Percentiles rank a stretch among this genome's conserved stretches.
Evolutionary conservation across 352 stramenopile species (phyloP).

Genomic region (Globisporangium paddicum): DNA sequence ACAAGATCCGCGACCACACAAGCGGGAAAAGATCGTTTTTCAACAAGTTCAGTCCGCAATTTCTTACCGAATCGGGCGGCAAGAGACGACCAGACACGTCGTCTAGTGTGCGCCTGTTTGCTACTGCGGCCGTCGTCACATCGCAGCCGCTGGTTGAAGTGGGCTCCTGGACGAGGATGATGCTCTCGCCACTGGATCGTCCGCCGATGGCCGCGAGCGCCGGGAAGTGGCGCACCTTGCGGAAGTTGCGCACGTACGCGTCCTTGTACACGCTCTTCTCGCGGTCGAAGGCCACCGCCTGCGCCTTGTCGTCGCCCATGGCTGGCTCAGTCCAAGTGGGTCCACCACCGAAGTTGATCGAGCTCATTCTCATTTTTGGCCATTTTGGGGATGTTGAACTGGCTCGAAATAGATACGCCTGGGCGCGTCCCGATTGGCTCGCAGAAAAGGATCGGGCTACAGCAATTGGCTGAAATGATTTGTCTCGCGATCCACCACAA

Average conservation of each 20-base stretch:
- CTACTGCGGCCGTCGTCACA: background rate
- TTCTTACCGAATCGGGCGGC: constrained; percentile 37
- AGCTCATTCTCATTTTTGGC: background rate
- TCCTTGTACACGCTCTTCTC: constrained; percentile 79
- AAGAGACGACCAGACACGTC: constrained; percentile 49
- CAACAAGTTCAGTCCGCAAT: background rate
- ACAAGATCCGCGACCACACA: background rate
- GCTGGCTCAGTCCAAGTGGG: background rate
- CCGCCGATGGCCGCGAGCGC: constrained; percentile 51
- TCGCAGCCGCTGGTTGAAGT: constrained; percentile 9
- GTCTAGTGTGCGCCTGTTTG: constrained; percentile 17
- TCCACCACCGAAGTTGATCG: background rate
- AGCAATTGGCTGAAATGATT: no score
- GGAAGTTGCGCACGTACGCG: constrained; percentile 67
- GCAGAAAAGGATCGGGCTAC: no score
- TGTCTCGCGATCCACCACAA: no score
- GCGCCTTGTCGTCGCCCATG: constrained; percentile 29
- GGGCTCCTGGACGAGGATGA: constrained; percentile 61
- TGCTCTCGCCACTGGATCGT: constrained; percentile 43
- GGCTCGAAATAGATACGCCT: background rate
- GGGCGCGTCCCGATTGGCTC: no score
- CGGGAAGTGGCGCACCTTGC: constrained; percentile 70
- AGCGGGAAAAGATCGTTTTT: background rate
- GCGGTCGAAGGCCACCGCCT: constrained; percentile 56
- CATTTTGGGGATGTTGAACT: background rate